phyloP scores from a whole-genome alignment of 495 filamentous ascomycete species.

The Astrothelium subdiscretum region DNA sequence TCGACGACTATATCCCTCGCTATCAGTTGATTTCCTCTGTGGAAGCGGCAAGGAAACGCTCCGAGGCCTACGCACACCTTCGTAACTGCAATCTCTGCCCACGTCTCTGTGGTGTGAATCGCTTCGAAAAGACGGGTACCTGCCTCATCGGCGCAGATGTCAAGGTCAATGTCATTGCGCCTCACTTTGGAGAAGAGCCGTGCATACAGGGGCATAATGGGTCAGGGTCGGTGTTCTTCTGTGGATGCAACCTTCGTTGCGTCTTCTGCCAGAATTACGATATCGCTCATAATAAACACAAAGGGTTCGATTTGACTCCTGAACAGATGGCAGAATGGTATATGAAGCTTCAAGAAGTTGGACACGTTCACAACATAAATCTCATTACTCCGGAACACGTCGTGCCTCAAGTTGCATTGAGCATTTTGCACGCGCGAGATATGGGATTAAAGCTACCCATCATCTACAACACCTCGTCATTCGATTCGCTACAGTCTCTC shows the following conservation, averaged over 20 bases:
- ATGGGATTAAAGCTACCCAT: slow-evolving; percentile 57
- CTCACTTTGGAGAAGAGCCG: slow-evolving; percentile 61
- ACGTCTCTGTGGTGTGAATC: slow-evolving; percentile 59
- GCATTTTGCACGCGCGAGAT: slow-evolving; percentile 54
- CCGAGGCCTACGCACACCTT: slow-evolving; percentile 55
- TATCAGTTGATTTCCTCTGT: slow-evolving; percentile 48
- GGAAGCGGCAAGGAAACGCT: slow-evolving; percentile 53
- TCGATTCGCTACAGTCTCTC: slow-evolving; percentile 57
- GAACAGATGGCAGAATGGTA: slow-evolving; percentile 68
- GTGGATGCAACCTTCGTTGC: slow-evolving; percentile 62
- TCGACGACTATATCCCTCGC: slow-evolving; percentile 60
- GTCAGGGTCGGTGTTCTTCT: slow-evolving; percentile 64
- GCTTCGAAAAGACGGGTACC: slow-evolving; percentile 57
- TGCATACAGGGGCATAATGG: slow-evolving; percentile 68
- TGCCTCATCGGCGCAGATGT: slow-evolving; percentile 61
- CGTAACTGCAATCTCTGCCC: slow-evolving; percentile 68
- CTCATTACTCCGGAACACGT: slow-evolving; percentile 68
- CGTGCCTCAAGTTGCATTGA: slow-evolving; percentile 62
- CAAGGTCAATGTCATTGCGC: slow-evolving; percentile 69
- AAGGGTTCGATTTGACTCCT: slow-evolving; percentile 63
- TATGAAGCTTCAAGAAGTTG: slow-evolving; percentile 61
- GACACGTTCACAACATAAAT: slow-evolving; percentile 69
- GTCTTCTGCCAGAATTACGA: slow-evolving; percentile 79
- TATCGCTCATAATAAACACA: slow-evolving; percentile 60
- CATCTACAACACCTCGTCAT: slow-evolving; percentile 68